Evolutionary conservation across 2,329 filamentous ascomycete genomes (phyloP).

Genomic region (Aspergillus sp.): DNA sequence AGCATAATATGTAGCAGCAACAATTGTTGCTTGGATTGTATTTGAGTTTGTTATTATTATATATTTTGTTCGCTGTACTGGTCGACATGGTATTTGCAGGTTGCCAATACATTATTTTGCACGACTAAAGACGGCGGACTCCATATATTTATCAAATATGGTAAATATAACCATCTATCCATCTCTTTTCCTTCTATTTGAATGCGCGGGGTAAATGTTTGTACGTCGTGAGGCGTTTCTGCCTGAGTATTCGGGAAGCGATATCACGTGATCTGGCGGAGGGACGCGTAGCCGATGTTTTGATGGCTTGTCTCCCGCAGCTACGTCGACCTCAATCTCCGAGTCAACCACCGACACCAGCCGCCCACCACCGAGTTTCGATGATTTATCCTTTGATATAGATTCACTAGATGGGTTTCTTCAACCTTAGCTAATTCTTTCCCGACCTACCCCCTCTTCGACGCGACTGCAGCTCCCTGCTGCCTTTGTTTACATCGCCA

Average conservation of each 20-base stretch:
- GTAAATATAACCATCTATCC: neutral
- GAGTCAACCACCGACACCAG: constrained; percentile 6
- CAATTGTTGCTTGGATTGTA: no score
- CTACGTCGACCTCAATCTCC: constrained; percentile 15
- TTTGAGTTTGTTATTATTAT: no score
- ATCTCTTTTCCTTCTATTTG: neutral
- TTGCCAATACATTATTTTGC: no score
- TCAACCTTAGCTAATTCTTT: constrained; percentile 9
- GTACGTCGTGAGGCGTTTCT: neutral
- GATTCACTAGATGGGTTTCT: neutral
- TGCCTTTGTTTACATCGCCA: constrained; percentile 41
- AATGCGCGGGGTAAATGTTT: neutral
- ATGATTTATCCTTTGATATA: constrained; percentile 9
- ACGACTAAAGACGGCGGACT: no score
- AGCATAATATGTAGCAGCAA: no score
- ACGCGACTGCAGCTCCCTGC: neutral
- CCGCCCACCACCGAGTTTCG: constrained; percentile 11
- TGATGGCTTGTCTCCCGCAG: constrained; percentile 18
- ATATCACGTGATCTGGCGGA: constrained; percentile 19
- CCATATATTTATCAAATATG: neutral
- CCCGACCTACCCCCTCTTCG: neutral
- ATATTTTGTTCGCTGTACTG: no score
- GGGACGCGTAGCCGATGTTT: constrained; percentile 21
- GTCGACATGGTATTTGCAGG: no score
- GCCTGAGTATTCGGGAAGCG: neutral